Base-by-base conservation (phyloP, 2,329 filamentous ascomycete species). In the Cladophialophora exuberans region DNA sequence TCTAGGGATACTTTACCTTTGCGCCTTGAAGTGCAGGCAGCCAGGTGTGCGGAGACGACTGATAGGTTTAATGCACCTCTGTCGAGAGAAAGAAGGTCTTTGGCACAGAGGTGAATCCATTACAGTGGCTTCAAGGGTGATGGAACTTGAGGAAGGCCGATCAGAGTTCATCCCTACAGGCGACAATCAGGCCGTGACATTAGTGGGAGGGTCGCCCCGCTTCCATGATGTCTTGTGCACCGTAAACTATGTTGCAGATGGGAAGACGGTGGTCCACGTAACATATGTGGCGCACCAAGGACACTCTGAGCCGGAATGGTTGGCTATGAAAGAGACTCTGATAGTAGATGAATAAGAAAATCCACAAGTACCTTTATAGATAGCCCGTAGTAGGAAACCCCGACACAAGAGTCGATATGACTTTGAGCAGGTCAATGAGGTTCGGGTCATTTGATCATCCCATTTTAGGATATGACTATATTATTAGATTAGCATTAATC, bases 141-240 rank as follows among this genome's bases (percentile, higher is more conserved):
- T 54, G 20, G 51, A 54, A 38, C 43, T 54, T 17, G 51, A 54
- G 31, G 43, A 54, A 63, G 71, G 45, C 10, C 45, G 30, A n/a
- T 35, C 45, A 6, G 45, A 48, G 11, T 48, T 48, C 30, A 38
- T 48, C 28, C 42, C 42, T 17, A 23, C 30, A 10, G 17, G 10
- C 18, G 31, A 38, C 6, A 9, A 20, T 6, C 13, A 15, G 10
- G n/a, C 15, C 17, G 30, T 18, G 17, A 23, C 30, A 7, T 10
- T 20, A 7, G 6, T 39, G 9, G 15, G 18, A 11, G 30, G 11
- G n/a, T 13, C 26, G n/a, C 20, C 25, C n/a, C 45, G 30, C 22
- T 48, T 48, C 45, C 45, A 48, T 20, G 45, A 48, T 17, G 45
- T 48, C 18, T 36, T 48, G 45, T 36, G 30, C 22, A 23, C 17